Evolutionary conservation across 208 protist genomes (phyloP), one percentile per base, ranked within the genome.

Genomic region (Trypanosoma congolense): DNA sequence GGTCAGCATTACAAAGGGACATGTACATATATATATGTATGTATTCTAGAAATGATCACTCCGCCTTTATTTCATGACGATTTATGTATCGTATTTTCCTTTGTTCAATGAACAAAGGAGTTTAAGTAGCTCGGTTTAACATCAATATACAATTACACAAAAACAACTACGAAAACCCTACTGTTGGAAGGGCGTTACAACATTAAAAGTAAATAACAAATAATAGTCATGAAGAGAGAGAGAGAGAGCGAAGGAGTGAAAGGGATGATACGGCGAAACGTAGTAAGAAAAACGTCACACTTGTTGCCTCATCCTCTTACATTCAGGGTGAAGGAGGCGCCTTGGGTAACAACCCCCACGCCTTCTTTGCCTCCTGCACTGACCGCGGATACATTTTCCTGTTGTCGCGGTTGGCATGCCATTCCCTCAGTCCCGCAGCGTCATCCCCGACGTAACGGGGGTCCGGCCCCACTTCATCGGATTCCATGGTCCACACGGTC

Each of bases 401-500:
- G 65, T 92, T 69, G 3, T 86, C 76, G 35, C 81, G 68, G 3
- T 72, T 55, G 35, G 57, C 56, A 25, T 60, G 50, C 83, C 86
- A 93, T 12, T 1, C 19, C n/a, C 31, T 62, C 12, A 93, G 65
- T 12, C 86, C 86, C 4, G 52, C 30, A 1, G 87, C 79, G 18
- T 77, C 29, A 10, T 31, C 48, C 2, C 83, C 83, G 8, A 79
- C 65, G 54, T 94, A 94, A 0, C 87, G 72, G 14, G 80, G 75
- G 46, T 94, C 87, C 9, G 83, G 67, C 4, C 87, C 87, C 4
- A 94, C 66, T 29, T 91, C 81, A 40, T 94, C 87, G 25, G 77
- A 83, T 43, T 91, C 82, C 81, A 94, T 90, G 16, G 74, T 90
- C 87, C 87, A 94, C 19, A 84, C 71, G 9, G 77, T 58, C 65